Conservation (phyloP, 2,329 filamentous ascomycete species). For the Claviceps spartinae region DNA sequence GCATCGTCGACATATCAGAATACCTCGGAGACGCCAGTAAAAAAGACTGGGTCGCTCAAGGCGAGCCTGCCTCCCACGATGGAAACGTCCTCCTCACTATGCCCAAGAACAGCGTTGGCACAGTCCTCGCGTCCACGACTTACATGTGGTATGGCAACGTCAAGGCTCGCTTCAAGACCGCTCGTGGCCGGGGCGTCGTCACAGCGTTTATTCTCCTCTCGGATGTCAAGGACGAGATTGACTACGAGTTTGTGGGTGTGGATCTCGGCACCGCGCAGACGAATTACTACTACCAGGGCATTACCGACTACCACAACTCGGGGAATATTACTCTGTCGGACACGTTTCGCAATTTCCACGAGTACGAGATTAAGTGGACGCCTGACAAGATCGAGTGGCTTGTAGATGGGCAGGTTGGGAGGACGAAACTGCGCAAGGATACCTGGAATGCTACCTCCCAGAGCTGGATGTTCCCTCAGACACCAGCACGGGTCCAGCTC, state of each 20-base stretch:
- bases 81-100: constrained; percentile 75
- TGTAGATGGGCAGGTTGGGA: constrained; percentile 66
- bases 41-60: constrained; percentile 81
- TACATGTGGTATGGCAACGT: constrained; percentile 98
- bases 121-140: constrained; percentile 65
- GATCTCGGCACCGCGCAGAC: constrained; percentile 71
- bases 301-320: constrained; percentile 70
- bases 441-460: constrained; percentile 80
- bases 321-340: constrained; percentile 55
- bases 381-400: constrained; percentile 77
- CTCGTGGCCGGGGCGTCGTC: constrained; percentile 77
- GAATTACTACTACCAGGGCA: constrained; percentile 95
- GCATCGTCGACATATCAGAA: constrained; percentile 54
- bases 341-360: constrained; percentile 68
- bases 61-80: constrained; percentile 54
- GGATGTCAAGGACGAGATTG: constrained; percentile 95
- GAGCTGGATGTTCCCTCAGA: constrained; percentile 81
- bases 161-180: constrained; percentile 71
- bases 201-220: constrained; percentile 92
- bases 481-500: constrained; percentile 77
- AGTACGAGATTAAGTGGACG: constrained; percentile 88
- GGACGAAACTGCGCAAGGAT: constrained; percentile 58
- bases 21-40: constrained; percentile 75
- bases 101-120: constrained; percentile 73
- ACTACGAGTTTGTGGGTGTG: constrained; percentile 85